Conservation (phyloP, 176 grass and related monocot species). For the Phragmites australis region DNA sequence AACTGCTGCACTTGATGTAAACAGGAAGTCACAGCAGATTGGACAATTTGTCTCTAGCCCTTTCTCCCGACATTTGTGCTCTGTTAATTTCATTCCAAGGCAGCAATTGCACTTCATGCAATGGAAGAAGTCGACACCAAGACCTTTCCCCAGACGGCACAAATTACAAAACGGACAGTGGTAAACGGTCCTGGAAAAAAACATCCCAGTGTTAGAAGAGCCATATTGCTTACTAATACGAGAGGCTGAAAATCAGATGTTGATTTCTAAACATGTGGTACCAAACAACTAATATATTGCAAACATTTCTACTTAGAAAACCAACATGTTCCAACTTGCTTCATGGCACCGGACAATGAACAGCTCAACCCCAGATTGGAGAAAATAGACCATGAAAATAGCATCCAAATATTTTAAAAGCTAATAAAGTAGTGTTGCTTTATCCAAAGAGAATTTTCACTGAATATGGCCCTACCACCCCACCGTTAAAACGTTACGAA, state of each 20-base stretch:
- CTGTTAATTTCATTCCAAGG: slow-evolving; percentile 87
- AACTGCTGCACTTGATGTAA: slow-evolving; percentile 93
- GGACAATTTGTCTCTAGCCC: slow-evolving; percentile 97
- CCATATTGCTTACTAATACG: slow-evolving; percentile 9
- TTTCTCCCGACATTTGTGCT: slow-evolving; percentile 97
- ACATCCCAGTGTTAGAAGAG: slow-evolving; percentile 38
- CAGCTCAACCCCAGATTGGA: background rate
- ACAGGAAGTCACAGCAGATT: slow-evolving; percentile 98
- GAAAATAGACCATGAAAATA: slow-evolving; percentile 12
- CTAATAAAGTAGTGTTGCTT: background rate
- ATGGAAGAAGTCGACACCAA: slow-evolving; percentile 97
- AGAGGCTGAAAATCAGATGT: slow-evolving; percentile 23
- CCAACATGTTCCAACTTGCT: background rate
- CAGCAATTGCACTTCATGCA: slow-evolving; percentile 99
- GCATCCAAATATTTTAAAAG: slow-evolving; percentile 22
- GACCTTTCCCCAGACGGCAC: slow-evolving; percentile 93
- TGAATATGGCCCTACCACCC: background rate
- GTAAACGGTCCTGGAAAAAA: slow-evolving; percentile 79
- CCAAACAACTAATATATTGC: background rate
- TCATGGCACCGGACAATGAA: slow-evolving; percentile 16
- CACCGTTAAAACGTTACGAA: background rate
- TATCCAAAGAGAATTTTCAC: slow-evolving; percentile 4
- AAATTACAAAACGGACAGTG: slow-evolving; percentile 98
- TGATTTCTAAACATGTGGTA: slow-evolving; percentile 22
- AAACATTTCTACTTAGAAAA: background rate